Evolutionary conservation across 2,329 filamentous ascomycete genomes (phyloP), one percentile per base, ranked within the genome.

Genomic region (Coniochaeta prunicola): DNA sequence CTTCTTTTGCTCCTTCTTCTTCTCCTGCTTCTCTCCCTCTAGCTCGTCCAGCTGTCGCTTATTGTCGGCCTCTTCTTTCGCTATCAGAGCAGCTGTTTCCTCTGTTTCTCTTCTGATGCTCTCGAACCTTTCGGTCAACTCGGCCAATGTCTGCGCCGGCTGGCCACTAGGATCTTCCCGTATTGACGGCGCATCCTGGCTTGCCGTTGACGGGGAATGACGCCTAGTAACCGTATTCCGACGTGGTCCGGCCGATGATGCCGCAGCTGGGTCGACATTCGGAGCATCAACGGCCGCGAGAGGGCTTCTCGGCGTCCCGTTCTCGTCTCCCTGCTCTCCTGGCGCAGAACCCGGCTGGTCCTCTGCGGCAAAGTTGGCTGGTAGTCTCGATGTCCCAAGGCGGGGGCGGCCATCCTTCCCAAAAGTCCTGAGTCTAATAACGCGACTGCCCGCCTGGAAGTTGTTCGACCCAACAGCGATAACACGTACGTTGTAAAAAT

Each of bases 401-500:
- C 81, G 76, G n/a, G 85, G 85, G 31, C 81, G 81, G 58, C 84
- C 85, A 72, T 88, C 86, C 65, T 77, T 80, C 69, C 77, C 82
- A 71, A 83, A 87, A 53, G 94, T 97, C 66, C 89, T 85, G 58
- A 99, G 79, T 58, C 94, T 89, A 63, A 97, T 87, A 38, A 96
- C 85, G 5, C 86, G 82, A 71, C 94, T 97, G 38, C 91, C 89
- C 0, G 92, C 91, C 69, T 96, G 91, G 67, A 97, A 97, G 72
- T 94, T 96, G 65, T 92, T 91, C 31, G 88, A 85, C 55, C 93
- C 96, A 58, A 97, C 89, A 40, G 93, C 91, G 65, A 97, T 90
- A 58, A 97, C 91, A 61, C 93, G 88, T 30, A 99, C 87, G 64
- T 96, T 96, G 75, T 97, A 97, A 68, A 92, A 96, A 67, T 90